Conservation (phyloP, 805 yeast species). For the Yamadazyma sp. region DNA sequence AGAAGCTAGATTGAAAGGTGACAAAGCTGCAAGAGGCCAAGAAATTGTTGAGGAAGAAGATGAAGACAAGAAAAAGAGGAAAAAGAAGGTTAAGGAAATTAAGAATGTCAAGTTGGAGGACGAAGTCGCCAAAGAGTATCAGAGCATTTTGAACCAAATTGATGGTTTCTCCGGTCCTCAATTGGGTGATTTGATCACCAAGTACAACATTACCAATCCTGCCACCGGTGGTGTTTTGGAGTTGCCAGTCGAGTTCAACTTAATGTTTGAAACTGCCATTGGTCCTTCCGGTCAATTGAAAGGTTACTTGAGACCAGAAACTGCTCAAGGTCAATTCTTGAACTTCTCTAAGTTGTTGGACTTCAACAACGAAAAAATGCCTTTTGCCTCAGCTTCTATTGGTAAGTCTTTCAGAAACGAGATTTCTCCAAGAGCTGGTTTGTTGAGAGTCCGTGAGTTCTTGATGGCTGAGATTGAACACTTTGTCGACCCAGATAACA, state of each 20-base stretch:
- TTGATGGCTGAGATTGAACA: constrained; percentile 99
- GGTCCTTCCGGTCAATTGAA: constrained; percentile 97
- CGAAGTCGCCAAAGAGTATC: constrained; percentile 74
- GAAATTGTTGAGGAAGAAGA: constrained; percentile 52
- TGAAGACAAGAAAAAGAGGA: constrained; percentile 68
- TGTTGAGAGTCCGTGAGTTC: constrained; percentile 96
- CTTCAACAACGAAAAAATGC: constrained; percentile 94
- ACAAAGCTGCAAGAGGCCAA: constrained; percentile 92
- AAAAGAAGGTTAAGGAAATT: constrained; percentile 94
- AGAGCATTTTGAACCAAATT: constrained; percentile 83
- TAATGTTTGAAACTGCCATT: constrained; percentile 98
- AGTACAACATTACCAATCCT: constrained; percentile 87
- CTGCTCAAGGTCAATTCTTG: constrained; percentile 99
- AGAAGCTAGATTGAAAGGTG: constrained; percentile 95
- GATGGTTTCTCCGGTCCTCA: constrained; percentile 94
- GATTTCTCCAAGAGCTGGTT: constrained; percentile 97
- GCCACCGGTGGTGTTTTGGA: constrained; percentile 83
- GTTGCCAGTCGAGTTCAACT: constrained; percentile 91
- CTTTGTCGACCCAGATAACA: constrained; percentile 90
- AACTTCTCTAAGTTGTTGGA: constrained; percentile 93
- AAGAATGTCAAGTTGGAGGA: constrained; percentile 86
- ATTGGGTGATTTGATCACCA: constrained; percentile 82
- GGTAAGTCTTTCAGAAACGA: constrained; percentile 99
- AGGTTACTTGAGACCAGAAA: constrained; percentile 97
- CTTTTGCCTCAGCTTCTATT: constrained; percentile 98